phyloP scores from a whole-genome alignment of 225 moss, liverwort and hornwort genomes.

The Ulota crispa region DNA sequence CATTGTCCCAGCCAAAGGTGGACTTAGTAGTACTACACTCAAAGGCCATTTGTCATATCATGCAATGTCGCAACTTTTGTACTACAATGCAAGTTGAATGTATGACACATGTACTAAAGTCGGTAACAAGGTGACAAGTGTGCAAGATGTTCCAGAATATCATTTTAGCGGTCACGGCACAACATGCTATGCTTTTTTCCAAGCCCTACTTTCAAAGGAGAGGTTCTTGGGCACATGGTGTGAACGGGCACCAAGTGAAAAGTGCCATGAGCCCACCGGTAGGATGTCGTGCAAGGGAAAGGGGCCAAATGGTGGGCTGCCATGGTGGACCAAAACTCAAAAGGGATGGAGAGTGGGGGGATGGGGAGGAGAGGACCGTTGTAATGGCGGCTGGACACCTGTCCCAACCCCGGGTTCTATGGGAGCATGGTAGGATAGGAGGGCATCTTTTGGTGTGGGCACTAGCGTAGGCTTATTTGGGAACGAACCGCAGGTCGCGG shows the following conservation, averaged over 20 bases:
- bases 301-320: not conserved
- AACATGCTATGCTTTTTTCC: not conserved
- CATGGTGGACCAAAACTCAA: not conserved
- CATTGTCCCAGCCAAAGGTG: not conserved
- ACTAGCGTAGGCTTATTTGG: not conserved
- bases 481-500: not conserved
- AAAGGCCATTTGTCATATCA: no score
- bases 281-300: not conserved
- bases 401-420: accelerated
- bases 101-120: not conserved
- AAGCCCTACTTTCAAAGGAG: not conserved
- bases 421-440: not conserved
- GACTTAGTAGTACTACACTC: not conserved
- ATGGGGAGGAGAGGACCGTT: not conserved
- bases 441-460: not conserved
- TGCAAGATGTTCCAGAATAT: not conserved
- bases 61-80: no score
- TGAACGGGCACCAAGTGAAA: not conserved
- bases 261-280: not conserved
- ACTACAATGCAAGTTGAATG: not conserved
- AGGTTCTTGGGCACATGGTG: no score
- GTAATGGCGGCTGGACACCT: not conserved
- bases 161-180: no score
- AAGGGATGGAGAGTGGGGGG: not conserved
- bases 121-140: not conserved